Percentiles rank a stretch among this genome's conserved stretches.
Evolutionary conservation across 1,284 basidiomycete genomes (phyloP).

Genomic region (Sporisorium exsertum): DNA sequence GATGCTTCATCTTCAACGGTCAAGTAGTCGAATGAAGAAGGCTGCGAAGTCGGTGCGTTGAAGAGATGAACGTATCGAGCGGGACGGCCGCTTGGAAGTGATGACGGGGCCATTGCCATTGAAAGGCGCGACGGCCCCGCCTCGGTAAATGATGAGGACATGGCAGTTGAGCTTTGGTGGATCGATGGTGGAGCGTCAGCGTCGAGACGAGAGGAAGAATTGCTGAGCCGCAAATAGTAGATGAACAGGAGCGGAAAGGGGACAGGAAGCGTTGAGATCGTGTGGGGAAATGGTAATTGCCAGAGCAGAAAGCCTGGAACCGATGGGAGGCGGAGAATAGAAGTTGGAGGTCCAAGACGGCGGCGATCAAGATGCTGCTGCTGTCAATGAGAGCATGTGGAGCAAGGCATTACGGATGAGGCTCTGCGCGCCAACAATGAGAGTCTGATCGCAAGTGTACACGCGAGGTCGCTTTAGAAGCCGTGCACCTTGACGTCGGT

Average conservation of each 20-base stretch:
- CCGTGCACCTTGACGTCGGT: conserved; percentile 69
- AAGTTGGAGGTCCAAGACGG: not conserved
- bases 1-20: not conserved
- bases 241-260: not conserved
- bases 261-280: not conserved
- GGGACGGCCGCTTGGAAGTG: not conserved
- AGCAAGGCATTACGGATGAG: conserved; percentile 31
- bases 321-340: not conserved
- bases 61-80: not conserved
- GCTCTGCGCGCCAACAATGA: not conserved
- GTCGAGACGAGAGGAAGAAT: not conserved
- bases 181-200: not conserved
- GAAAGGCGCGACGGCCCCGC: conserved; percentile 40
- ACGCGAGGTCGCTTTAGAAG: conserved; percentile 49
- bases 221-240: not conserved
- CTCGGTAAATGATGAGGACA: conserved; percentile 6
- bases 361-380: conserved; percentile 17
- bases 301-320: no score
- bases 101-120: not conserved
- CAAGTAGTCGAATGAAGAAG: no score
- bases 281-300: not conserved
- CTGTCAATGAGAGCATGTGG: conserved; percentile 21
- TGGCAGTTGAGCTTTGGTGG: not conserved
- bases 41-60: not conserved
- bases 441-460: not conserved